Evolutionary conservation across 2,329 filamentous ascomycete genomes (phyloP), one percentile per base, ranked within the genome.

Genomic region (Penicillium corylophilum): DNA sequence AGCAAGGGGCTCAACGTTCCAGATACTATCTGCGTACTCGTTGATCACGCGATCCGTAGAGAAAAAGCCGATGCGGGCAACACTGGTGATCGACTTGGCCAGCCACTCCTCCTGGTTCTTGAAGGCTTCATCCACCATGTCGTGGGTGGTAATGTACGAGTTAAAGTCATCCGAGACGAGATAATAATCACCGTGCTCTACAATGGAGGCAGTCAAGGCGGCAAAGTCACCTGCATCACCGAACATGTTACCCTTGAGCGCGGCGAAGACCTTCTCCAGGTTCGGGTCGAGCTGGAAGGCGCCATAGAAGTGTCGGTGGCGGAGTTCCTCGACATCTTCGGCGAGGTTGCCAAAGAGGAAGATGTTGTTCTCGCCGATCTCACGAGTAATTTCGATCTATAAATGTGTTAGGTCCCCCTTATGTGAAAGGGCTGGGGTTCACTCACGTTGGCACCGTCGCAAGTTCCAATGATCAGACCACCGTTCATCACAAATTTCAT

Each of bases 401-500:
- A 31, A 48, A n/a, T 10, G 5, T 26, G 39, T 41, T 23, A 41
- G 22, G 13, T n/a, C n/a, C n/a, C n/a, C n/a, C n/a, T 18, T n/a
- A 22, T 23, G 24, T 44, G 20, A 38, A 29, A 9, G 4, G 24
- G 4, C 2, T 12, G 24, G n/a, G 12, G 18, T 18, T 24, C 38
- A 45, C 87, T 81, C 80, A 94, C 90, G 68, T 99, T 99, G 57
- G 94, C 94, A 69, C 94, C 94, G 67, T 99, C 94, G 70, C 93
- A 96, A 18, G 94, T 99, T 64, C 94, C 94, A 63, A 99, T 99
- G 67, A 99, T 95, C 55, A 99, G 79, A 58, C 94, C 94, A 59
- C 94, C 94, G 66, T 97, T 99, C 66, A 99, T 81, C 13, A 96
- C 94, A 72, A 99, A 99, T 75, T 99, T 99, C 94, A 99, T 99